phyloP scores from a whole-genome alignment of 805 yeast genomes.

The Yarrowia yakushimensis region DNA sequence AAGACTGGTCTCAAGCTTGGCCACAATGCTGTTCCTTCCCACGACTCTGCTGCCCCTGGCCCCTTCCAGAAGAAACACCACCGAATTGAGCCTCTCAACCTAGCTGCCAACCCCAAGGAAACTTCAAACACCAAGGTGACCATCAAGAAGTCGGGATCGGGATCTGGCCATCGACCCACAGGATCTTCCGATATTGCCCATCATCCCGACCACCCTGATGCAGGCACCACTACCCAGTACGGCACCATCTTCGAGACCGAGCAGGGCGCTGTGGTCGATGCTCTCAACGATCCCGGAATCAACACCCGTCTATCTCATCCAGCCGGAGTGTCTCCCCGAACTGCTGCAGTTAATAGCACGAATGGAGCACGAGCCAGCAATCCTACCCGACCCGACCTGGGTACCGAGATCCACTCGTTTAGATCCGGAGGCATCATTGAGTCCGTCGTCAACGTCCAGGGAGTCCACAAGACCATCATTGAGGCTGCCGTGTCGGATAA shows the following conservation, averaged over 20 bases:
- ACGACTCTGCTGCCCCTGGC: background rate
- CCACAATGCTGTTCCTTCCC: background rate
- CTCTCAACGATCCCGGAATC: constrained; percentile 10
- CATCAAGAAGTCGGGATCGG: constrained; percentile 44
- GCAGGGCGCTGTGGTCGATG: constrained; percentile 30
- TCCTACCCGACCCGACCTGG: constrained; percentile 21
- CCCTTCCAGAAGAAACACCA: constrained; percentile 27
- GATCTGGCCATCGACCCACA: background rate
- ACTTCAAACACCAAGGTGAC: constrained; percentile 62
- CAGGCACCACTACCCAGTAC: constrained; percentile 13
- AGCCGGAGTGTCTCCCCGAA: background rate
- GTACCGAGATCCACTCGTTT: constrained; percentile 34
- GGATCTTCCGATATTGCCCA: background rate
- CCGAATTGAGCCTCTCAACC: constrained; percentile 54
- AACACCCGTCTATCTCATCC: constrained; percentile 12
- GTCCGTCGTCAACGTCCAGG: constrained; percentile 76
- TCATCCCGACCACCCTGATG: constrained; percentile 6
- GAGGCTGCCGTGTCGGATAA: constrained; percentile 44
- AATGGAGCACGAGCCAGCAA: constrained; percentile 25
- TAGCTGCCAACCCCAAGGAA: constrained; percentile 63
- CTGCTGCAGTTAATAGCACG: background rate
- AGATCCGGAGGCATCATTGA: constrained; percentile 67
- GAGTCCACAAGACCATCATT: constrained; percentile 80
- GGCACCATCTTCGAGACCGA: constrained; percentile 32
- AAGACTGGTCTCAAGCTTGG: constrained; percentile 10